phyloP scores from a whole-genome alignment of 1,139 yeast genomes.

The Zygoascus meyerae region DNA sequence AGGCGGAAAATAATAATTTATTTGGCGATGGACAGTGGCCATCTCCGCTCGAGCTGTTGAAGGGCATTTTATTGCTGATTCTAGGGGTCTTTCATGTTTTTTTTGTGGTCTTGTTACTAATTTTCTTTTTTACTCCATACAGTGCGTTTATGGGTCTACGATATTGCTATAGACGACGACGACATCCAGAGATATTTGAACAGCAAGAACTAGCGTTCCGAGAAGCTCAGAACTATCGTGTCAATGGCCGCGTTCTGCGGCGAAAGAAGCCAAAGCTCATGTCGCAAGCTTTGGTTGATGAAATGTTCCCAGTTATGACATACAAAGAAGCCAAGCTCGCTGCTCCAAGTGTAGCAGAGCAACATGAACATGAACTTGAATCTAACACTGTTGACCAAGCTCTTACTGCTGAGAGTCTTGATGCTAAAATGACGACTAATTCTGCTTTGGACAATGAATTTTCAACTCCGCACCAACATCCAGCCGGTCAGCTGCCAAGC shows the following conservation, averaged over 20 bases:
- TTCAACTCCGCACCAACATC: no score
- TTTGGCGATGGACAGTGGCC: neutral
- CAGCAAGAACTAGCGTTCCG: conserved; percentile 17
- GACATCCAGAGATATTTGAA: conserved; percentile 19
- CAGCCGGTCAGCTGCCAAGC: no score
- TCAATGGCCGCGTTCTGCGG: conserved; percentile 18
- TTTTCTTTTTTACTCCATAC: conserved; percentile 20
- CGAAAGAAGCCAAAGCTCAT: conserved; percentile 35
- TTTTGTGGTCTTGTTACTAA: conserved; percentile 10
- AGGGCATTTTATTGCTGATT: neutral
- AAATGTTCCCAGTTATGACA: conserved; percentile 56
- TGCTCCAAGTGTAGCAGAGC: conserved; percentile 2
- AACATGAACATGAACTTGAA: no score
- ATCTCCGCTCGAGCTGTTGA: conserved; percentile 1
- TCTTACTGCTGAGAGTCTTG: no score
- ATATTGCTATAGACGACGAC: conserved; percentile 31
- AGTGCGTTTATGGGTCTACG: conserved; percentile 34
- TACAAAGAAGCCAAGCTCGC: conserved; percentile 39
- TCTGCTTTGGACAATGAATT: no score
- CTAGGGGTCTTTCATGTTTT: conserved; percentile 2
- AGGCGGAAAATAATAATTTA: neutral
- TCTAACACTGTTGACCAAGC: no score
- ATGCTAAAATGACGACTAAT: no score
- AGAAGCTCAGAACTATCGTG: conserved; percentile 16
- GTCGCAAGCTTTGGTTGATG: conserved; percentile 58